Base-by-base conservation (phyloP, 1,284 basidiomycete species). In the Ustilago lituana region DNA sequence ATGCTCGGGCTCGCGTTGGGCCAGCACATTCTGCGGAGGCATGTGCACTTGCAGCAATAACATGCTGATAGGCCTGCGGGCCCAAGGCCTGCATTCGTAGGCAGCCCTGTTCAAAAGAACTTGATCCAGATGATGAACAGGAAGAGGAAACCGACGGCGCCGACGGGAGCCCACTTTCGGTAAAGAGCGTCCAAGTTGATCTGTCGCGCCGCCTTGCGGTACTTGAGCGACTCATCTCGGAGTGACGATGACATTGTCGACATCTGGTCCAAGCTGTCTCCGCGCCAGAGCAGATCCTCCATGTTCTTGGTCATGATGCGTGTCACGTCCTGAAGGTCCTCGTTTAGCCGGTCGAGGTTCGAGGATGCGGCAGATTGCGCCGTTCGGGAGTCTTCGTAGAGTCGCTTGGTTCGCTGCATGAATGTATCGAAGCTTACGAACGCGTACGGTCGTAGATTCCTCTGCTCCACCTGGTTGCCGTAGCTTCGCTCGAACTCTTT, bases 291-390 rank as follows among this genome's bases (percentile, higher is more conserved):
- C 55, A 99, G 85, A 84, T 98, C 96, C 83, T 98, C 96, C 95
- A 99, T 99, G 82, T 98, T 98, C 85, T 98, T 99, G n/a, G 95
- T 98, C 96, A 98, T 98, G 84, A 99, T 98, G 74, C 92, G 86
- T 45, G 95, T 98, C 57, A 99, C 95, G 78, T 98, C 95, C 80
- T 95, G 93, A 49, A 99, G 85, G 74, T 98, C 95, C 79, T 94
- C 93, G 81, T 98, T 98, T 44, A 99, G 86, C 82, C 87, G 89
- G 82, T 94, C 93, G 51, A 99, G 83, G 61, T 89, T 88, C 19
- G 88, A 89, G 55, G 74, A 71, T 0, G 78, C 86, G 19, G 90
- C 87, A 26, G 89, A 88, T 77, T 85, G 89, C 12, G 92, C 92
- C 37, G 92, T 92, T 60, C 95, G 88, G 38, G 94, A 93, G 82